Evolutionary conservation across 2,329 filamentous ascomycete species (phyloP), one percentile per base, ranked within the genome.

Genomic region (Rutstroemia sp.): DNA sequence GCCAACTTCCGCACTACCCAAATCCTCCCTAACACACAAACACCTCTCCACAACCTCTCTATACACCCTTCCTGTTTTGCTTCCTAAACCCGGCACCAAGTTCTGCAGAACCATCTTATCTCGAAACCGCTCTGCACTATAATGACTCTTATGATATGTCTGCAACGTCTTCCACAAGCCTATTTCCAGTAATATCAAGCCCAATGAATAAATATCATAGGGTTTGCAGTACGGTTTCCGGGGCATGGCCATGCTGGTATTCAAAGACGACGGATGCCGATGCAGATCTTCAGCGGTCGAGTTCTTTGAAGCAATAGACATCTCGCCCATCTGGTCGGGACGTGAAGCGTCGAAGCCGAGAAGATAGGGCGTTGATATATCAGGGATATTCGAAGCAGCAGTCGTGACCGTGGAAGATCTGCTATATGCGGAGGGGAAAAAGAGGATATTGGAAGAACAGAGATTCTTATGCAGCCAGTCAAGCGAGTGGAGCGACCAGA

Each of bases 401-500:
- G 65, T 63, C 18, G 66, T 64, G 2, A 60, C 56, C 3, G 58
- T 68, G 57, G 60, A 67, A 47, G 62, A 67, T 52, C 54, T 61
- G 12, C 58, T 67, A 61, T 70, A 66, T 21, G 70, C 69, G 0
- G 73, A 74, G 5, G 72, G 75, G 65, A 79, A 74, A 61, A 75
- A 74, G 21, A 75, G 65, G 30, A 76, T 69, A 54, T 74, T 74
- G 9, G 59, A 52, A 56, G 68, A 71, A 52, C 69, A 71, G 9
- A 75, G 63, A 1, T 71, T 71, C 60, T 76, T 75, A 63, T 75
- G 78, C 42, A 80, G 71, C 77, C 77, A 80, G 65, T 79, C 77
- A 39, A 80, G 73, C 1, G 76, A 76, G 63, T 80, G 78, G n/a
- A 79, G 72, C 16, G 75, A 75, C 71, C 74, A 76, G 9, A 77